A percentile compares a stretch with the other conserved stretches of the same genome.
phyloP scores from a whole-genome alignment of 1,284 basidiomycete species.

The Trametes hirsuta region DNA sequence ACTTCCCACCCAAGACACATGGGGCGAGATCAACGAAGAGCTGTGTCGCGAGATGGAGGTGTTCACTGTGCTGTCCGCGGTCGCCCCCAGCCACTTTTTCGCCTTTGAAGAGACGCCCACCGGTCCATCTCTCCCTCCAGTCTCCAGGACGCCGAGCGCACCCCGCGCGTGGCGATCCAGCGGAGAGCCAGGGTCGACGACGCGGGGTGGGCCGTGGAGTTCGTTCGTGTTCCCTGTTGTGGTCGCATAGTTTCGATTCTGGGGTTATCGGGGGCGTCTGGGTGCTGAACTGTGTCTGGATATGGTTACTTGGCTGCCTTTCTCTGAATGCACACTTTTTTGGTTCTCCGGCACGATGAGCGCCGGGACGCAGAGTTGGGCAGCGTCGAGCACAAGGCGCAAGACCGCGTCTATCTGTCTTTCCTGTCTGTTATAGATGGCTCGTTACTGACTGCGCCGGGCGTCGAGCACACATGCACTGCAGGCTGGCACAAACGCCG shows the following conservation, averaged over 20 bases:
- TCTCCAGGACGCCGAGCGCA: neutral
- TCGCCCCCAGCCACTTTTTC: neutral
- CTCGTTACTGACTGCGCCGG: too few species aligned
- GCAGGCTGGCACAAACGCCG: too few species aligned
- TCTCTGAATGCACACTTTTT: neutral
- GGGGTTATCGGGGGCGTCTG: neutral
- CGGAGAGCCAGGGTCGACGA: neutral
- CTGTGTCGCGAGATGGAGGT: slow-evolving; percentile 17
- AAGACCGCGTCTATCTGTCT: too few species aligned
- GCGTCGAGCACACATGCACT: too few species aligned
- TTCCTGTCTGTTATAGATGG: too few species aligned
- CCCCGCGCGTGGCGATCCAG: neutral
- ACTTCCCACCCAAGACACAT: slow-evolving; percentile 12
- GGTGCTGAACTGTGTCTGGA: neutral
- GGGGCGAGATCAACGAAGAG: slow-evolving; percentile 25
- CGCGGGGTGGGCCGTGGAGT: neutral
- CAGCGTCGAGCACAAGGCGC: too few species aligned
- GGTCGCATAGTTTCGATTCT: neutral
- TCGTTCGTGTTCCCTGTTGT: slow-evolving; percentile 13
- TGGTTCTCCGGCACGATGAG: too few species aligned
- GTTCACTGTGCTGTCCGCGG: slow-evolving; percentile 14
- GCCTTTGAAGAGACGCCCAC: neutral
- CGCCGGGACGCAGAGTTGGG: neutral
- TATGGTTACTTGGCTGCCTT: neutral
- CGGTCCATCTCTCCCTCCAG: neutral